Percentiles rank a stretch among this genome's conserved stretches.
phyloP scores from a whole-genome alignment of 108 stramenopile species.

The Chaetoceros tenuissimus region DNA sequence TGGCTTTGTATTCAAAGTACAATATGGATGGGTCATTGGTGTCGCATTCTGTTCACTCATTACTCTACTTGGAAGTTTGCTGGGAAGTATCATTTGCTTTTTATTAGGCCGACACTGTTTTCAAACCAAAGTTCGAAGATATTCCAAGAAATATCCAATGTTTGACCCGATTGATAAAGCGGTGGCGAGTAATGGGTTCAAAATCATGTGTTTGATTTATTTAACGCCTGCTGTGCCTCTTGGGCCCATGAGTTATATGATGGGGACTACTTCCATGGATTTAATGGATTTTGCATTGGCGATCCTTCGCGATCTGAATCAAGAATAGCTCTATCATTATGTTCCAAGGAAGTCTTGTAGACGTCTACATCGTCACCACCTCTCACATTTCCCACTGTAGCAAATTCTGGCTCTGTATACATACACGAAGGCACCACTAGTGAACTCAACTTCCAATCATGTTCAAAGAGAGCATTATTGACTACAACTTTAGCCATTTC shows the following conservation, averaged over 20 bases:
- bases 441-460: slow-evolving; percentile 75
- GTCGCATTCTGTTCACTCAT: slow-evolving; percentile 49
- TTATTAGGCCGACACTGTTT: slow-evolving; percentile 68
- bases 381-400: slow-evolving; percentile 69
- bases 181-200: slow-evolving; percentile 61
- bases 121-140: slow-evolving; percentile 61
- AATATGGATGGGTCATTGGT: slow-evolving; percentile 71
- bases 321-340: slow-evolving; percentile 90
- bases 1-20: slow-evolving; percentile 72
- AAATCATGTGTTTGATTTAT: slow-evolving; percentile 79
- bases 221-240: slow-evolving; percentile 70
- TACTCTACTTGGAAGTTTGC: slow-evolving; percentile 44
- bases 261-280: slow-evolving; percentile 73
- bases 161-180: slow-evolving; percentile 83
- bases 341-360: slow-evolving; percentile 62
- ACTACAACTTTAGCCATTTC: slow-evolving; percentile 93
- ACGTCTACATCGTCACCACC: slow-evolving; percentile 77
- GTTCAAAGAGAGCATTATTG: slow-evolving; percentile 83
- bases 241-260: slow-evolving; percentile 73
- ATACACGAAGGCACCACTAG: slow-evolving; percentile 88
- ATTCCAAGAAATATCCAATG: slow-evolving; percentile 74
- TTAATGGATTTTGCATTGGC: slow-evolving; percentile 51
- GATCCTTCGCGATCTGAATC: slow-evolving; percentile 81
- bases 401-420: slow-evolving; percentile 95
- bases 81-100: slow-evolving; percentile 67